Percentiles rank a stretch among this genome's conserved stretches.
phyloP scores from a whole-genome alignment of 352 stramenopile species.

The Thalassiosira allenii region DNA sequence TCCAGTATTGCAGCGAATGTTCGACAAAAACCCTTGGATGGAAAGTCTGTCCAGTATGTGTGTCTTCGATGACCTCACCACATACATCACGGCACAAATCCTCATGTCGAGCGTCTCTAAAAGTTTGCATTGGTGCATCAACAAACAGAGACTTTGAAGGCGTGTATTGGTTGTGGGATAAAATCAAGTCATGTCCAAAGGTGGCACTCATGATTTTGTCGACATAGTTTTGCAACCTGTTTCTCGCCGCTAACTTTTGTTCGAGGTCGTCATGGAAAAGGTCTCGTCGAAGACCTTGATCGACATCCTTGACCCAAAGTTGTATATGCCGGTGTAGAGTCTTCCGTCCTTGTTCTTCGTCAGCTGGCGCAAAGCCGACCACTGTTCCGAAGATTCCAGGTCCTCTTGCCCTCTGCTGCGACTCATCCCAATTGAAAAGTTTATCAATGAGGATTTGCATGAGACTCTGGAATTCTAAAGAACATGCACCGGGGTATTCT shows the following conservation, averaged over 20 bases:
- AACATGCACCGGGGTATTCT: not conserved
- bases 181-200: not conserved
- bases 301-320: no score
- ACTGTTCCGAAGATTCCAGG: no score
- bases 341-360: no score
- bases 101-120: constrained; percentile 16
- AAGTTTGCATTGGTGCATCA: not conserved
- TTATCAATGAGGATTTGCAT: constrained; percentile 9
- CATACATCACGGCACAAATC: constrained; percentile 16
- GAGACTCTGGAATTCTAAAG: not conserved
- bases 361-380: no score
- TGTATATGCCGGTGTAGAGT: no score
- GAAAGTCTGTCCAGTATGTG: not conserved
- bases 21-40: no score
- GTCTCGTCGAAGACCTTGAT: constrained; percentile 1
- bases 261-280: constrained; percentile 13
- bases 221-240: not conserved
- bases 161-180: not conserved
- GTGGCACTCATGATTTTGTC: not conserved
- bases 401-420: no score
- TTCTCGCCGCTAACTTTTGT: not conserved
- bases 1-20: not conserved
- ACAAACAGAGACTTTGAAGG: not conserved
- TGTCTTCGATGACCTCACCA: constrained; percentile 11
- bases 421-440: no score